Evolutionary conservation across 208 protist genomes (phyloP).

Genomic region (Acanthamoeba pearcei): DNA sequence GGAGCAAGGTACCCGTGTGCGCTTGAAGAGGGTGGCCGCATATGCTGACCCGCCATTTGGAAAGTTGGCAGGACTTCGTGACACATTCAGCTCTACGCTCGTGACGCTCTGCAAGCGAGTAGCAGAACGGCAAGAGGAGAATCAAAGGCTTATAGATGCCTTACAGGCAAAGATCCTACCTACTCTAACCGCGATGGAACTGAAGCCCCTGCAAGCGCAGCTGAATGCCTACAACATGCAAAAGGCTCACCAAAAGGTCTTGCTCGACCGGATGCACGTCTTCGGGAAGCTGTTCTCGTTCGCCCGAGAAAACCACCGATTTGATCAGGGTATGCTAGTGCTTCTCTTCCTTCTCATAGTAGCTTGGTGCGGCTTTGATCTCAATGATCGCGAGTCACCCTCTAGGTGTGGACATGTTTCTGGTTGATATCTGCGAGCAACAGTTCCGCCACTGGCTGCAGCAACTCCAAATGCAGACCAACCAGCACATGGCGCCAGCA

Average conservation of each 20-base stretch:
- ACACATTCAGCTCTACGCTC: not conserved
- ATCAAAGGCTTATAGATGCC: not conserved
- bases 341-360: not conserved
- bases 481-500: not conserved
- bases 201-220: not conserved
- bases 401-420: not conserved
- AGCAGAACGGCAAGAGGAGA: not conserved
- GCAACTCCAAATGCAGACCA: not conserved
- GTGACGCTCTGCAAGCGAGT: not conserved
- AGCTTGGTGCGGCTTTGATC: not conserved
- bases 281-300: conserved; percentile 4
- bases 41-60: not conserved
- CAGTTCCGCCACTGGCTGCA: conserved; percentile 24
- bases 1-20: not conserved
- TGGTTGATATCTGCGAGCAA: not conserved
- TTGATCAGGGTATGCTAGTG: not conserved
- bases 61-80: not conserved
- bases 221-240: not conserved
- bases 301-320: not conserved
- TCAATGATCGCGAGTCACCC: not conserved
- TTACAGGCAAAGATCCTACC: not conserved
- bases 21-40: not conserved
- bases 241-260: not conserved
- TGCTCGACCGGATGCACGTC: conserved; percentile 14
- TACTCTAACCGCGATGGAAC: not conserved